Evolutionary conservation across 768 basidiomycete genomes (phyloP), one percentile per base, ranked within the genome.

Genomic region (Leccinum subtestaceum): DNA sequence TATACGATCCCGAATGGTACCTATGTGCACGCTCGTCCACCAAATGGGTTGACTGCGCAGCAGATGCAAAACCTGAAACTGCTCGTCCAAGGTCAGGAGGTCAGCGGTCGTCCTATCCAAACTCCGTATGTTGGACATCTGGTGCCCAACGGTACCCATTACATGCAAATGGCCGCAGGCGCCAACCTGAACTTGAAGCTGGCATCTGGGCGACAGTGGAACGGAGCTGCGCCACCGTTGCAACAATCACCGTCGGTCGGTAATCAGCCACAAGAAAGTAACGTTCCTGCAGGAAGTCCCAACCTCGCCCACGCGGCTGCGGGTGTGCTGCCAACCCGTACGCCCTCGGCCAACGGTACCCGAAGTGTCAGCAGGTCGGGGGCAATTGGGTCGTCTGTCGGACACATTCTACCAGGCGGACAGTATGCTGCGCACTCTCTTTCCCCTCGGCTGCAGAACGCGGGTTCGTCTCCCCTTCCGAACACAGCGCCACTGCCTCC

Each of bases 61-160:
- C 85, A 87, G 64, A 74, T 87, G 69, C 84, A 86, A 68, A 79
- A 75, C 56, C 65, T 87, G 45, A 86, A 87, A 71, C 72, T 80
- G 9, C 81, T 86, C 58, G 80, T 80, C 36, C 74, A 72, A 55
- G 72, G 69, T 17, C 77, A 75, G 59, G 81, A 80, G 47, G 63
- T 78, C 38, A 74, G 75, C 55, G 71, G 69, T 57, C 72, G 74
- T 59, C 75, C 79, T 66, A 76, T 79, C 12, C 74, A 70, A 56
- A 19, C 63, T 3, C 60, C 69, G 12, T 74, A 68, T 31, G 59
- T 70, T 52, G 73, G 73, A 52, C 73, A 75, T 27, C 49, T 66
- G 29, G 64, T 73, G 19, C 60, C 64, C 5, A 68, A 63, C 34
- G 68, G 69, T 46, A 36, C 68, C 13, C 72, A 75, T 59, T 70